These are phyloP conservation scores for Aspergillus candidus DNA, from an alignment of 2,329 filamentous ascomycete species.

Conservation along the genomic window DNA sequence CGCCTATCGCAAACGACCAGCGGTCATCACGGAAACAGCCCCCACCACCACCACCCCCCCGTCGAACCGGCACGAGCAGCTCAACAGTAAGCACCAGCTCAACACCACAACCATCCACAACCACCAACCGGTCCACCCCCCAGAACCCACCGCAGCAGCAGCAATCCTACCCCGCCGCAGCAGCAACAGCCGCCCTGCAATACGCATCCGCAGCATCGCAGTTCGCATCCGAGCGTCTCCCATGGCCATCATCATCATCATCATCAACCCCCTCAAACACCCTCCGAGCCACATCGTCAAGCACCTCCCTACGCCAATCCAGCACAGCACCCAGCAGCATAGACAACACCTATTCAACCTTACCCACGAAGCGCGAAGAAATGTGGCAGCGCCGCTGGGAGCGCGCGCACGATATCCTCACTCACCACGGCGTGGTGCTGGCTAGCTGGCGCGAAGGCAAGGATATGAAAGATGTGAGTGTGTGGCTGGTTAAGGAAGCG, in stretches of 20 bases:
- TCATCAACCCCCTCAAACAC: slow-evolving; percentile 9
- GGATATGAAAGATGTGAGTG: slow-evolving; percentile 41
- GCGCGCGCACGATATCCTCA: slow-evolving; percentile 39
- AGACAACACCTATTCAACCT: slow-evolving; percentile 23
- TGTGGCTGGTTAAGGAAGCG: slow-evolving; percentile 39
- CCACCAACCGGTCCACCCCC: slow-evolving; percentile 12
- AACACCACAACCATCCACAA: slow-evolving; percentile 4
- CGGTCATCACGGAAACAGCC: slow-evolving; percentile 18
- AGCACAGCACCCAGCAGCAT: slow-evolving; percentile 9
- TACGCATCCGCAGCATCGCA: slow-evolving; percentile 22
- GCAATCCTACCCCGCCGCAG: slow-evolving; percentile 20
- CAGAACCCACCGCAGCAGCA: slow-evolving; percentile 20
- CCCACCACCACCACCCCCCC: slow-evolving; percentile 27
- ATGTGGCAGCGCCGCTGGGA: slow-evolving; percentile 46
- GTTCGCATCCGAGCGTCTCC: slow-evolving; percentile 27
- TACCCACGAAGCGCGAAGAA: slow-evolving; percentile 44
- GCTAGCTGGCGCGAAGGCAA: slow-evolving; percentile 42
- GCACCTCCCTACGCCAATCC: slow-evolving; percentile 13
- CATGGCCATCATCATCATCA: slow-evolving; percentile 9
- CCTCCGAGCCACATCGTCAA: slow-evolving; percentile 19
- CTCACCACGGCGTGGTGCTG: slow-evolving; percentile 38
- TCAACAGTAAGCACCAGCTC: slow-evolving; percentile 11
- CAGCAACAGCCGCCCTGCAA: slow-evolving; percentile 11
- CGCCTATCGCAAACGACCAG: slow-evolving; percentile 4
- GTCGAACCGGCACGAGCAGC: slow-evolving; percentile 25